Conservation (phyloP, 1,284 basidiomycete genomes). For the Sparassis latifolia region DNA sequence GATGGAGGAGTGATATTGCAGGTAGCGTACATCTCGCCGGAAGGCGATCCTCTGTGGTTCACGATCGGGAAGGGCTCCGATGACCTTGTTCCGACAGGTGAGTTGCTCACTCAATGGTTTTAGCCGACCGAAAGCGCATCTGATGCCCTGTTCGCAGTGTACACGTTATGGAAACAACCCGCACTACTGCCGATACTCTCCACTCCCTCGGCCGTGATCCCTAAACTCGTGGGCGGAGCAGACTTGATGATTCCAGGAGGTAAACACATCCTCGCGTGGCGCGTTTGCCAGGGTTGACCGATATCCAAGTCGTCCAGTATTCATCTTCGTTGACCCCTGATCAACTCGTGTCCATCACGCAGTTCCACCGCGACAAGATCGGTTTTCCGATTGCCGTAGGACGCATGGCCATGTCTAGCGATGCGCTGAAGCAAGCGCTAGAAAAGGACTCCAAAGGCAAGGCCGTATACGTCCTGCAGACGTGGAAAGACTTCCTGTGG, state of each 20-base stretch:
- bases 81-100: conserved; percentile 66
- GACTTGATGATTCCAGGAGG: conserved; percentile 80
- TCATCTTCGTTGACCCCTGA: conserved; percentile 33
- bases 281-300: conserved; percentile 2
- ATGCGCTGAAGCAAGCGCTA: conserved; percentile 29
- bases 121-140: neutral
- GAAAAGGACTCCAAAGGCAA: conserved; percentile 58
- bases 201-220: conserved; percentile 59
- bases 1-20: conserved; percentile 17
- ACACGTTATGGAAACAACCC: conserved; percentile 69
- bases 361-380: conserved; percentile 34
- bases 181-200: conserved; percentile 59
- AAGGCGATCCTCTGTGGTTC: conserved; percentile 82
- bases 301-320: conserved; percentile 51
- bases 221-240: conserved; percentile 61
- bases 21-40: conserved; percentile 58
- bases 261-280: conserved; percentile 25
- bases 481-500: conserved; percentile 69
- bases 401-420: conserved; percentile 51
- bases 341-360: conserved; percentile 55
- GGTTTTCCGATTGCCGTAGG: conserved; percentile 65
- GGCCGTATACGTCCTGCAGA: conserved; percentile 62
- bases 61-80: conserved; percentile 60
- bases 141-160: conserved; percentile 32
- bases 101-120: neutral